phyloP scores from a whole-genome alignment of 805 yeast genomes.

The Alloascoidea hylecoeti region DNA sequence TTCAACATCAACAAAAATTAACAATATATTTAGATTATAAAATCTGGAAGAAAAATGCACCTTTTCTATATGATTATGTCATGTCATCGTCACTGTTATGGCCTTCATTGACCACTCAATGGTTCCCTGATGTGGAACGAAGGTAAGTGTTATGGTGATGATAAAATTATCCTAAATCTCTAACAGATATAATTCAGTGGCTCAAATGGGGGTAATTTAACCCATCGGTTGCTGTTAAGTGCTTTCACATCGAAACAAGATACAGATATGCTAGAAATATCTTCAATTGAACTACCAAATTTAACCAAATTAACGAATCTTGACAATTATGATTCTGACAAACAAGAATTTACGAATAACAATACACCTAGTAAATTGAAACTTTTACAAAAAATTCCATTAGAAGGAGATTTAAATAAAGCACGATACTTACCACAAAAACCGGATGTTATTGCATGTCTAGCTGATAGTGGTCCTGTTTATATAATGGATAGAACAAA shows the following conservation, averaged over 20 bases:
- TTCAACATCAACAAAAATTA: too few species aligned
- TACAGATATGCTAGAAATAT: constrained; percentile 30
- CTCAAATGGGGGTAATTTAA: constrained; percentile 13
- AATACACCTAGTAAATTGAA: constrained; percentile 21
- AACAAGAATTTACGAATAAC: constrained; percentile 18
- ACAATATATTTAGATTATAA: constrained; percentile 25
- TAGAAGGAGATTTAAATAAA: constrained; percentile 59
- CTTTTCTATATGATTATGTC: constrained; percentile 36
- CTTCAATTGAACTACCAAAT: constrained; percentile 17
- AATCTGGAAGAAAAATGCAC: constrained; percentile 50
- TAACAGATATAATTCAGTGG: constrained; percentile 6
- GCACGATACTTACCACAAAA: constrained; percentile 73
- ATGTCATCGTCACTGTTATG: constrained; percentile 40
- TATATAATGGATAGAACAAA: constrained; percentile 73
- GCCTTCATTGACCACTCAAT: constrained; percentile 50
- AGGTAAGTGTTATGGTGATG: background rate
- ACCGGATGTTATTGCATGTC: constrained; percentile 67
- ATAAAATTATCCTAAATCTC: background rate
- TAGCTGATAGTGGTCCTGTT: constrained; percentile 50
- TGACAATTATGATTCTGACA: constrained; percentile 21
- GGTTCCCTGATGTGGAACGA: constrained; percentile 41
- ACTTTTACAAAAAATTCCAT: constrained; percentile 46
- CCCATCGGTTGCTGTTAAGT: constrained; percentile 39
- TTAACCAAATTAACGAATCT: constrained; percentile 12
- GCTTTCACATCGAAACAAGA: constrained; percentile 49